phyloP scores from a whole-genome alignment of 257 asterid species.

The Mentha longifolia region DNA sequence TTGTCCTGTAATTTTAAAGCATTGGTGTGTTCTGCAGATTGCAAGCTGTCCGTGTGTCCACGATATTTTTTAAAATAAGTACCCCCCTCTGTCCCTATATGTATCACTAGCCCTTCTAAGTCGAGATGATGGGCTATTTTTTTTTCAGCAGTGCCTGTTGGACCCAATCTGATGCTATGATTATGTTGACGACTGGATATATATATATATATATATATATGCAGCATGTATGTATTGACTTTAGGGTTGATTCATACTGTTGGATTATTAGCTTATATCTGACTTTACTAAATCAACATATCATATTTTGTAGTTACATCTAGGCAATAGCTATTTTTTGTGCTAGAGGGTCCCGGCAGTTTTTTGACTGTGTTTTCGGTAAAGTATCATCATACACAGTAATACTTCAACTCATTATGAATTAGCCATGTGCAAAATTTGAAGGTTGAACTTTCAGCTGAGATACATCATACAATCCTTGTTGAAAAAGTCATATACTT shows the following conservation, averaged over 20 bases:
- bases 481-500: not conserved
- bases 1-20: not conserved
- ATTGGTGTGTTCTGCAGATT: slow-evolving; percentile 3
- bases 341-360: not conserved
- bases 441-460: slow-evolving; percentile 21
- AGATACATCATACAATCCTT: not conserved
- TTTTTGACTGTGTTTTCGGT: slow-evolving; percentile 6
- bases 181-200: too few species aligned
- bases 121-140: not conserved
- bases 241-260: too few species aligned
- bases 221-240: too few species aligned
- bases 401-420: not conserved
- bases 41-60: not conserved
- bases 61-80: not conserved
- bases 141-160: not conserved
- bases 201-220: too few species aligned
- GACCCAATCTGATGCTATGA: slow-evolving; percentile 12
- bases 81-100: not conserved
- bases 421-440: not conserved
- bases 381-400: slow-evolving; percentile 1
- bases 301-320: not conserved
- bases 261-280: too few species aligned
- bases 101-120: too few species aligned
- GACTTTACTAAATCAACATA: not conserved
- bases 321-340: not conserved